phyloP scores from a whole-genome alignment of 1,284 basidiomycete genomes.

The Ceratobasidium sp. region DNA sequence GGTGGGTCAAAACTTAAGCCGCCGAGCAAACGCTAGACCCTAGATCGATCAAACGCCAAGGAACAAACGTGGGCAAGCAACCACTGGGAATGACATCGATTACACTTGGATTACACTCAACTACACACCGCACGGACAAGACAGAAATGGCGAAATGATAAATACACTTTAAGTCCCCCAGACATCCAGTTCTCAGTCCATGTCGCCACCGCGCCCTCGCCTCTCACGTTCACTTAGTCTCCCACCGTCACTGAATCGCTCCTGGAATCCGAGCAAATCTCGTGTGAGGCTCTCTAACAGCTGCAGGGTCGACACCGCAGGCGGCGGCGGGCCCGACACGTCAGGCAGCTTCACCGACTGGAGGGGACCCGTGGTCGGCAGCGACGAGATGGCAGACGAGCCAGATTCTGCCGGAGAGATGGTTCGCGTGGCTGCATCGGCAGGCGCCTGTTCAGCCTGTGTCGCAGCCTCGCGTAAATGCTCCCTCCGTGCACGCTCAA shows the following conservation, averaged over 20 bases:
- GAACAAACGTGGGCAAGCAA: background rate
- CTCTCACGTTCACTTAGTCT: constrained; percentile 32
- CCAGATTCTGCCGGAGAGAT: constrained; percentile 24
- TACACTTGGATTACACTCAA: constrained; percentile 12
- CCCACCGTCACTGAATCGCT: constrained; percentile 54
- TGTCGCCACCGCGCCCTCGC: constrained; percentile 29
- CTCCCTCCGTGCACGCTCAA: constrained; percentile 60
- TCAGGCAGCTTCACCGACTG: constrained; percentile 28
- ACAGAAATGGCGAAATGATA: constrained; percentile 5
- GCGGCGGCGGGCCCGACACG: constrained; percentile 9
- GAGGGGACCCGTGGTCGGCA: constrained; percentile 16
- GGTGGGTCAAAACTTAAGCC: background rate
- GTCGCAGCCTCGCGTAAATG: constrained; percentile 22
- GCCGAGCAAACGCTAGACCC: background rate
- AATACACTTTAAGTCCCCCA: background rate
- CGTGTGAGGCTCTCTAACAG: constrained; percentile 60
- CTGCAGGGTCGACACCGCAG: constrained; percentile 50
- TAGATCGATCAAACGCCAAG: background rate
- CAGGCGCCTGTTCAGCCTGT: constrained; percentile 24
- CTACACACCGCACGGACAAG: background rate
- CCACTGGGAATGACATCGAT: background rate
- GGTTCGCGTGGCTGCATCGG: constrained; percentile 15
- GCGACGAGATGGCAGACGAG: constrained; percentile 31
- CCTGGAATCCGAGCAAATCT: constrained; percentile 61
- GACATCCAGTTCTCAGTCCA: constrained; percentile 13